Conservation (phyloP, 176 grass and related monocot species). For the Secale cereale region DNA sequence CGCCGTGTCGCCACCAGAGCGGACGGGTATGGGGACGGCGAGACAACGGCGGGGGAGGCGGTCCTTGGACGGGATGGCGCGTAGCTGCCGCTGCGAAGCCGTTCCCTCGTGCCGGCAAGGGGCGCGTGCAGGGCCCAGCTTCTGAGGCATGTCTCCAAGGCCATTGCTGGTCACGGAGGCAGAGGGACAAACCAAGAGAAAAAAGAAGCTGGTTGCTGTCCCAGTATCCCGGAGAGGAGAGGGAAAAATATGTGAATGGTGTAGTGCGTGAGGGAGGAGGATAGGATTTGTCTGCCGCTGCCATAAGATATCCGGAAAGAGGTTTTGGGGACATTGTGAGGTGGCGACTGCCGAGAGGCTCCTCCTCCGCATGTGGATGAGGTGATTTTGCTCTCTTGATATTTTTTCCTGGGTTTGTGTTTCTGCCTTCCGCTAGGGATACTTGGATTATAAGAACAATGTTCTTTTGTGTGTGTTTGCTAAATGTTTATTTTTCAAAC, state of each 20-base stretch:
- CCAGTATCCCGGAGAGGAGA: background rate
- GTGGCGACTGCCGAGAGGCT: constrained; percentile 22
- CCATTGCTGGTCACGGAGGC: constrained; percentile 43
- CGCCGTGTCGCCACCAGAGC: constrained; percentile 11
- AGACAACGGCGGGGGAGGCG: background rate
- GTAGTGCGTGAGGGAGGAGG: constrained; percentile 3
- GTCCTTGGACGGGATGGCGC: constrained; percentile 6
- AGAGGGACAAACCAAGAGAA: background rate
- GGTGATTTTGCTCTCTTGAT: constrained; percentile 6
- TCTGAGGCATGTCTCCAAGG: constrained; percentile 78
- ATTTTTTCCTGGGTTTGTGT: background rate
- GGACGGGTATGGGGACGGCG: background rate
- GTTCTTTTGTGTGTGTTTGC: too few relatives aligned
- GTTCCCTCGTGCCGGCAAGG: constrained; percentile 25
- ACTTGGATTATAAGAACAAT: background rate
- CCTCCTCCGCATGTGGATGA: constrained; percentile 37
- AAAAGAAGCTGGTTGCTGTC: background rate
- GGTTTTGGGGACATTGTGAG: constrained; percentile 36
- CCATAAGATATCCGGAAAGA: constrained; percentile 33
- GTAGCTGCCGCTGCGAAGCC: constrained; percentile 30
- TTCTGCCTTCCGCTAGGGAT: background rate
- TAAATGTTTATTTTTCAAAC: too few relatives aligned
- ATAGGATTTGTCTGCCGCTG: constrained; percentile 41
- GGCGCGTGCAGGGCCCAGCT: constrained; percentile 51
- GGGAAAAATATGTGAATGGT: background rate